Evolutionary conservation across 495 filamentous ascomycete genomes (phyloP), one percentile per base, ranked within the genome.

Genomic region (Talaromyces nanjingensis): DNA sequence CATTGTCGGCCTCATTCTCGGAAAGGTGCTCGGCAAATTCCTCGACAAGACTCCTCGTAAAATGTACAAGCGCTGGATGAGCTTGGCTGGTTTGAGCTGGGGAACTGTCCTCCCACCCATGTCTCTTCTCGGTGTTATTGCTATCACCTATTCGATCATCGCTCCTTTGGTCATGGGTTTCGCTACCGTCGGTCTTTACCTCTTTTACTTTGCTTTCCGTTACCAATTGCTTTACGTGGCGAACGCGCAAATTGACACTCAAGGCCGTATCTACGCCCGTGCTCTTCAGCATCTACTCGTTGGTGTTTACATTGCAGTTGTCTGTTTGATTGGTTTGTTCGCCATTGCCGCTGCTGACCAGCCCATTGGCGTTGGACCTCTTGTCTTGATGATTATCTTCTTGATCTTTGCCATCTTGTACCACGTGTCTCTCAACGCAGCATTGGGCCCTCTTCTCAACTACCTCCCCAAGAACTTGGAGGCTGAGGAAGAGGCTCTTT

Each of bases 171-270:
- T 98, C 69, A 79, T 97, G 54, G 91, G 87, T 24, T 97, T 97
- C 75, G 89, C 89, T 37, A 87, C 88, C 20, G 80, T 97, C 59
- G 93, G 91, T 63, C 81, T 98, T 64, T 87, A 83, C 62, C 79
- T 97, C 62, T 91, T 98, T 77, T 97, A 97, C 76, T 79, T 96
- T 56, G 93, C 94, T 62, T 97, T 91, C 84, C 86, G 92, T 5
- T 98, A 98, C 82, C 96, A 98, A 72, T 72, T 98, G 69, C 83
- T 98, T 56, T 98, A 96, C 74, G 91, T 97, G 59, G 91, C 88
- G 59, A 90, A 96, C 69, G 83, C 89, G 31, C 65, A 81, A 60
- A 88, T 97, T 71, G 93, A 98, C 76, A 97, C 94, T 27, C 91
- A 96, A 67, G 94, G 94, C 62, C 85, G 90, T 39, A 85, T 89